Evolutionary conservation across 805 yeast species (phyloP), one percentile per base, ranked within the genome.

Genomic region (Cyberlindnera xylosilytica): DNA sequence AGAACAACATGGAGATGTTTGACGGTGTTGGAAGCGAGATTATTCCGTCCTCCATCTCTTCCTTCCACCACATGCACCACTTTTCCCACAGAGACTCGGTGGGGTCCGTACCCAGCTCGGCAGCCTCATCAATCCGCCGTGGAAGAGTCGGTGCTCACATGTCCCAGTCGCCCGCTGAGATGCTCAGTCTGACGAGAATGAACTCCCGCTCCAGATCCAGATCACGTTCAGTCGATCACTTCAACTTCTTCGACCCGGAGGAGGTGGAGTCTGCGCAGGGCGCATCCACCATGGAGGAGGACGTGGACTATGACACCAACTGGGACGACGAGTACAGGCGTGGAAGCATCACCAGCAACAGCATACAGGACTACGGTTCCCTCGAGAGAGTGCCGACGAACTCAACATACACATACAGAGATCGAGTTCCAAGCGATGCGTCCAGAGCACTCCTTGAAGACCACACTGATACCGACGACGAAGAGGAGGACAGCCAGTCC

Each of bases 201-300:
- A 66, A 49, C 45, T 38, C 57, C 1, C 45, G 54, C 26, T 61
- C 73, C 4, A 50, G 68, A 36, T 62, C 66, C 15, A 54, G 71
- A 19, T 65, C 70, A 11, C 50, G 53, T 27, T 60, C 64, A 2
- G 42, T 60, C 9, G 65, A 61, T 12, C 70, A 81, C 42, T 91
- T 93, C 66, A 76, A 79, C 47, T 91, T 90, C 60, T 91, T 91
- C 63, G 79, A 91, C 10, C 71, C 83, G 4, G 87, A 85, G 42
- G 93, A 88, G 51, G 82, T 91, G 35, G 90, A 84, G 54, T 70
- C 74, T 38, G 97, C 98, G 0, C 93, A 86, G 41, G 97, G 97
- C 36, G 74, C 91, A 1, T 86, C 97, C 2, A 83, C 91, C 2
- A 59, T 83, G 51, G 86, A 81, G 47, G 74, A 77, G 52, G 70